These are phyloP conservation scores for Mycena vulgaris DNA, from an alignment of 768 basidiomycete genomes.

Conservation along the genomic window DNA sequence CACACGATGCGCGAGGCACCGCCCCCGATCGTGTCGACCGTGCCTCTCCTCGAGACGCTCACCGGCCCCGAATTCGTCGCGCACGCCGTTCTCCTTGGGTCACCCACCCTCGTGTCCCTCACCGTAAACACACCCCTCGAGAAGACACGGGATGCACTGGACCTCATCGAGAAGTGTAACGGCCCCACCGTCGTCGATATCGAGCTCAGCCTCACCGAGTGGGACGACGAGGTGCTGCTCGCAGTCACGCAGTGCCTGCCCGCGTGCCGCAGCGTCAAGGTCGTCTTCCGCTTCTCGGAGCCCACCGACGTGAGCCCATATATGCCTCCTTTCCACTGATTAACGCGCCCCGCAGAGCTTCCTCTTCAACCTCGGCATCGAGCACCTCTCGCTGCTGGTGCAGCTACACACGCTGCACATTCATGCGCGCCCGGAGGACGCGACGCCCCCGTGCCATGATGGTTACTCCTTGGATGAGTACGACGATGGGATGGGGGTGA, in stretches of 20 bases:
- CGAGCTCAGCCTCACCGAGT: neutral
- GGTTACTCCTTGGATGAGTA: no score
- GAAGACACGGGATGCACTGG: neutral
- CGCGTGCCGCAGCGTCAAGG: neutral
- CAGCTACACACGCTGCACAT: conserved; percentile 7
- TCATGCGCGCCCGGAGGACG: neutral
- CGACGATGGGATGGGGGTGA: no score
- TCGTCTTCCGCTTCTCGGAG: neutral
- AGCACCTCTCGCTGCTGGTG: neutral
- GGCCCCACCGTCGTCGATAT: neutral
- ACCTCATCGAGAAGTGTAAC: neutral
- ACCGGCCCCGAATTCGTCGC: neutral
- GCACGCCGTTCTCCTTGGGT: neutral
- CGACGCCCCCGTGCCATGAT: no score
- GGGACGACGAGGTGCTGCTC: conserved; percentile 24
- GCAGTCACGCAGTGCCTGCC: conserved; percentile 5
- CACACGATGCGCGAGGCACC: neutral
- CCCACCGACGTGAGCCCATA: neutral
- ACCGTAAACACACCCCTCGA: neutral
- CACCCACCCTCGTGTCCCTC: neutral
- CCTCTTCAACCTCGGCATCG: no score
- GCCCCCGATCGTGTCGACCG: neutral
- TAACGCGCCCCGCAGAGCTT: no score
- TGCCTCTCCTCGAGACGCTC: conserved; percentile 1
- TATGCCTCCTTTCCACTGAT: no score